Conservation (phyloP, 2,329 filamentous ascomycete genomes). For the Dactylellina leptospora region DNA sequence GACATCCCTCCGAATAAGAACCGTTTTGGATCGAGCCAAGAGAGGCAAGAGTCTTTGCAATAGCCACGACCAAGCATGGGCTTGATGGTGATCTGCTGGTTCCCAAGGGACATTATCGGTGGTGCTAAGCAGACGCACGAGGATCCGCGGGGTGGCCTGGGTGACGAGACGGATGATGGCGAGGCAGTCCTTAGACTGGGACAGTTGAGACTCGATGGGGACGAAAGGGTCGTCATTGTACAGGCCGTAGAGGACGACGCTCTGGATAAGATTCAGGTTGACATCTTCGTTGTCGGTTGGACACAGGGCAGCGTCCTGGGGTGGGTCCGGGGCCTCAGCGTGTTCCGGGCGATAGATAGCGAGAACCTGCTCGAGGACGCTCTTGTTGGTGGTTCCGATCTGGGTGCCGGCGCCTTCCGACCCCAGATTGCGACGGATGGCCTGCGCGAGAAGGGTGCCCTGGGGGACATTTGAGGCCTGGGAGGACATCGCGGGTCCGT, state of each 20-base stretch:
- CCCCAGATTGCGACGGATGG: constrained; percentile 43
- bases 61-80: constrained; percentile 30
- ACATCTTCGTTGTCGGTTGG: constrained; percentile 51
- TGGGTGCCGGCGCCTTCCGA: constrained; percentile 37
- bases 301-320: constrained; percentile 11
- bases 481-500: constrained; percentile 37
- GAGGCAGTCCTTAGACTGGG: constrained; percentile 40
- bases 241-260: constrained; percentile 44
- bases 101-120: neutral
- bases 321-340: neutral
- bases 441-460: constrained; percentile 48
- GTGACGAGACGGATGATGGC: constrained; percentile 45
- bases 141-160: constrained; percentile 34
- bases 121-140: constrained; percentile 11
- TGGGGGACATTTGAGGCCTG: constrained; percentile 34
- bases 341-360: constrained; percentile 43
- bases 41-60: constrained; percentile 38
- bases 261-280: constrained; percentile 47
- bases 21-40: constrained; percentile 19
- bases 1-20: constrained; percentile 28
- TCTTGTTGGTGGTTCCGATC: constrained; percentile 42
- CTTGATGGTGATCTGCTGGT: neutral
- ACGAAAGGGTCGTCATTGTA: constrained; percentile 50
- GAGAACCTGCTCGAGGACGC: constrained; percentile 46
- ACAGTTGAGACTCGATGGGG: constrained; percentile 23